phyloP scores from a whole-genome alignment of 2,329 filamentous ascomycete genomes.

The Venturia aucupariae region DNA sequence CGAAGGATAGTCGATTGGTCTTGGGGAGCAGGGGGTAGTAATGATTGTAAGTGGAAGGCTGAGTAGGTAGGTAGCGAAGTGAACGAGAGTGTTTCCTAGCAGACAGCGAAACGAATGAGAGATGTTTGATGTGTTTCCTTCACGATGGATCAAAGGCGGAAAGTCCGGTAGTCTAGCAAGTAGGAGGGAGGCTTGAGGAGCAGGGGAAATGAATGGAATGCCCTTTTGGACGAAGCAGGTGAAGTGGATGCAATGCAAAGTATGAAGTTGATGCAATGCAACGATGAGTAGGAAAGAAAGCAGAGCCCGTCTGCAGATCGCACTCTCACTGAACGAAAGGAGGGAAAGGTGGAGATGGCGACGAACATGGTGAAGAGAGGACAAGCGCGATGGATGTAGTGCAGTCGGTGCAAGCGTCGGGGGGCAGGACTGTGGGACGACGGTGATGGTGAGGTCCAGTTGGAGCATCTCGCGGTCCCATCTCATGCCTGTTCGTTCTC shows the following conservation, averaged over 20 bases:
- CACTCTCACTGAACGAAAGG: neutral
- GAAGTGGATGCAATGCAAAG: no score
- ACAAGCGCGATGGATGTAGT: neutral
- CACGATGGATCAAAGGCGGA: neutral
- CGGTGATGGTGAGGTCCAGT: no score
- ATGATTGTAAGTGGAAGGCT: neutral
- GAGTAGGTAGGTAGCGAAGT: neutral
- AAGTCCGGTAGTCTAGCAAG: neutral
- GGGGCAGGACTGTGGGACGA: no score
- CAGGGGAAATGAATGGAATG: neutral
- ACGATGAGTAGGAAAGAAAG: constrained; percentile 3
- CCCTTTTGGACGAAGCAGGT: neutral
- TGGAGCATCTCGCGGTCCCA: no score
- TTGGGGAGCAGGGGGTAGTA: no score
- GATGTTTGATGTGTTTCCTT: neutral
- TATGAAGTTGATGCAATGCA: no score
- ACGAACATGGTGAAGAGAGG: neutral
- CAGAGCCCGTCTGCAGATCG: neutral
- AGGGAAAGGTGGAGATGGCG: neutral
- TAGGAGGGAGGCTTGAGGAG: neutral
- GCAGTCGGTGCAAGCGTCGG: neutral
- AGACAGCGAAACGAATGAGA: neutral
- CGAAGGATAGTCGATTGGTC: neutral
- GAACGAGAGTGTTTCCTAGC: neutral
- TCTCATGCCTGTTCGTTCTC: neutral